Evolutionary conservation across 192 early-diverging fungal genomes (phyloP).

Genomic region (Backusella psychrophila): DNA sequence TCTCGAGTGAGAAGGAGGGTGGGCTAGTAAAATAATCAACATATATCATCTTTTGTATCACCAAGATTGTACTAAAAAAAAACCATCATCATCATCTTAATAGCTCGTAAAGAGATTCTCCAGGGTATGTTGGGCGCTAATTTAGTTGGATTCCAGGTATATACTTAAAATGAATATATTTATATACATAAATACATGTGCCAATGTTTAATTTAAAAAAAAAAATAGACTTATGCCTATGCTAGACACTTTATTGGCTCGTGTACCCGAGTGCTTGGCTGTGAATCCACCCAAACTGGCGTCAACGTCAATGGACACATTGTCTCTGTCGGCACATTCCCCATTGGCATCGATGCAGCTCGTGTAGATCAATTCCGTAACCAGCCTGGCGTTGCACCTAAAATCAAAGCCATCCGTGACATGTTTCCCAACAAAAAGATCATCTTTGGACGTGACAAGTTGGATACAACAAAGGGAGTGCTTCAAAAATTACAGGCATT

Average conservation of each 20-base stretch:
- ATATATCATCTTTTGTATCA: background rate
- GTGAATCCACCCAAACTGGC: constrained; percentile 89
- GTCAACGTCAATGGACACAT: constrained; percentile 82
- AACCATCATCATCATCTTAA: background rate
- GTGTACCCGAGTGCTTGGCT: constrained; percentile 91
- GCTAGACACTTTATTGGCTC: constrained; percentile 90
- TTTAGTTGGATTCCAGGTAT: constrained; percentile 90
- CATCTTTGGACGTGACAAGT: constrained; percentile 93
- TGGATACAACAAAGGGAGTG: constrained; percentile 93
- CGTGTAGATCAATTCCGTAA: constrained; percentile 66
- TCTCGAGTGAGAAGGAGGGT: too few relatives aligned
- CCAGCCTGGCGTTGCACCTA: constrained; percentile 59
- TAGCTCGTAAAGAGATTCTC: constrained; percentile 78
- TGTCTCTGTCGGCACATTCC: constrained; percentile 89
- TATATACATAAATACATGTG: background rate
- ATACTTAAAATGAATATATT: background rate
- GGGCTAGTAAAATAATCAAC: too few relatives aligned
- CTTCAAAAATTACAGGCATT: constrained; percentile 93
- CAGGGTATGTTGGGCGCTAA: constrained; percentile 88
- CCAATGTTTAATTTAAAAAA: background rate
- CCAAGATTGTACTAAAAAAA: background rate
- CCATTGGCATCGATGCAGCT: constrained; percentile 94
- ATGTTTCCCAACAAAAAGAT: constrained; percentile 91
- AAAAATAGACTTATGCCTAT: constrained; percentile 80
- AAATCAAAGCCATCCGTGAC: constrained; percentile 80